phyloP scores from a whole-genome alignment of 2,329 filamentous ascomycete species.

The Chaetomium sp. region DNA sequence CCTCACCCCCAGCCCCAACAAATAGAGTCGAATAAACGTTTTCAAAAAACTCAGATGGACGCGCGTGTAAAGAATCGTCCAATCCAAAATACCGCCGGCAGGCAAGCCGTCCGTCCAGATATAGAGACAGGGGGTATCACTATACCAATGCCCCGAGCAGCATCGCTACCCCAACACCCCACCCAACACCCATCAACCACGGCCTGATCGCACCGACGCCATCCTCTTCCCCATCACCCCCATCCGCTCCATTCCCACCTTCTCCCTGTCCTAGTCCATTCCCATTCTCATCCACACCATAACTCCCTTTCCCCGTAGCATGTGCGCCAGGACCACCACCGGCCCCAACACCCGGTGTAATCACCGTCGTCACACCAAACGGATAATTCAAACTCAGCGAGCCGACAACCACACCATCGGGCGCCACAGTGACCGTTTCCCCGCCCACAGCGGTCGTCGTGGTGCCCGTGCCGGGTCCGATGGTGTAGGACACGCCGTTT shows the following conservation, averaged over 20 bases:
- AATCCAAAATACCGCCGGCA: too few relatives aligned
- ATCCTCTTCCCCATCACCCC: constrained; percentile 13
- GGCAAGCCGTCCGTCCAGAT: too few relatives aligned
- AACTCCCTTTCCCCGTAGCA: not conserved
- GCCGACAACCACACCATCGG: constrained; percentile 40
- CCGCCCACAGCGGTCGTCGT: constrained; percentile 44
- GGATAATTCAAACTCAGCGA: constrained; percentile 41
- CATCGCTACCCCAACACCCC: constrained; percentile 5
- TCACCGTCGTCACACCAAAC: constrained; percentile 38
- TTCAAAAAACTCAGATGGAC: too few relatives aligned
- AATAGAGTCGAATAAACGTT: too few relatives aligned
- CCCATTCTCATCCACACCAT: too few relatives aligned
- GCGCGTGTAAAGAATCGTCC: too few relatives aligned
- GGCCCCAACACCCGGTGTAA: constrained; percentile 27
- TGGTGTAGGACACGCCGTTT: constrained; percentile 42
- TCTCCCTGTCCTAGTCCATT: too few relatives aligned
- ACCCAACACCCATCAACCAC: constrained; percentile 1
- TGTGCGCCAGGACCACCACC: not conserved
- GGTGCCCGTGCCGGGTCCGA: constrained; percentile 35
- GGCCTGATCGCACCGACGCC: constrained; percentile 10
- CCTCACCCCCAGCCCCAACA: too few relatives aligned
- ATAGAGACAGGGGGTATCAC: not conserved
- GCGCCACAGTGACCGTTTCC: constrained; percentile 46
- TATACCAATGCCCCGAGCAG: not conserved
- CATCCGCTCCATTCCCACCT: not conserved